Evolutionary conservation across 345 rosid genomes (phyloP).

Genomic region (Citrus mangshanensis): DNA sequence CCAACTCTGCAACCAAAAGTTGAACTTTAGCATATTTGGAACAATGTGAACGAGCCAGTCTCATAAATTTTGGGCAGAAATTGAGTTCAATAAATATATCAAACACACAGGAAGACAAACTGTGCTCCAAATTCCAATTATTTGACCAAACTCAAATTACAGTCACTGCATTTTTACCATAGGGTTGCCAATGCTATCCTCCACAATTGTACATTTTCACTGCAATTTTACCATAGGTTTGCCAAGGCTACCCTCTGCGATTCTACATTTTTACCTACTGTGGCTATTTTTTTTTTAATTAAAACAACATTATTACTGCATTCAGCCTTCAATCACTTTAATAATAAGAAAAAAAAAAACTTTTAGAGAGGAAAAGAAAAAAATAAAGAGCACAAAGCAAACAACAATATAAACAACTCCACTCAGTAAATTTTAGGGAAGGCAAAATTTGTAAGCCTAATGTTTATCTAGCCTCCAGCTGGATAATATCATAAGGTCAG

Average conservation of each 20-base stretch:
- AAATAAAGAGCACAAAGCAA: background rate
- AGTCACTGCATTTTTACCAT: background rate
- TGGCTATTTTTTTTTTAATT: background rate
- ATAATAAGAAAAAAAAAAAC: background rate
- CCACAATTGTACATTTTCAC: too few relatives aligned
- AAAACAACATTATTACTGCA: background rate
- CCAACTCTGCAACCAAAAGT: constrained; percentile 63
- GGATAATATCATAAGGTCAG: background rate
- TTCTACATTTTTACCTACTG: too few relatives aligned
- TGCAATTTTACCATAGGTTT: background rate
- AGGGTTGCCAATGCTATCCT: background rate
- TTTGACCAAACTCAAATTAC: background rate
- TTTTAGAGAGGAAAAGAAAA: background rate
- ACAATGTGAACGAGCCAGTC: background rate
- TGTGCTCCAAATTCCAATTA: background rate
- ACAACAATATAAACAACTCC: background rate
- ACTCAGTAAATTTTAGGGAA: background rate
- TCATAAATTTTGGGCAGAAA: background rate
- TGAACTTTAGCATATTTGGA: constrained; percentile 4
- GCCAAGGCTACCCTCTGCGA: background rate
- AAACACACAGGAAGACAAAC: background rate
- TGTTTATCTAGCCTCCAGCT: background rate
- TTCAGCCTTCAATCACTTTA: background rate
- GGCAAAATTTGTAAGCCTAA: background rate
- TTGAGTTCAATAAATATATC: background rate